Evolutionary conservation across 2,329 filamentous ascomycete species (phyloP).

Genomic region (Cladorrhinum sp.): DNA sequence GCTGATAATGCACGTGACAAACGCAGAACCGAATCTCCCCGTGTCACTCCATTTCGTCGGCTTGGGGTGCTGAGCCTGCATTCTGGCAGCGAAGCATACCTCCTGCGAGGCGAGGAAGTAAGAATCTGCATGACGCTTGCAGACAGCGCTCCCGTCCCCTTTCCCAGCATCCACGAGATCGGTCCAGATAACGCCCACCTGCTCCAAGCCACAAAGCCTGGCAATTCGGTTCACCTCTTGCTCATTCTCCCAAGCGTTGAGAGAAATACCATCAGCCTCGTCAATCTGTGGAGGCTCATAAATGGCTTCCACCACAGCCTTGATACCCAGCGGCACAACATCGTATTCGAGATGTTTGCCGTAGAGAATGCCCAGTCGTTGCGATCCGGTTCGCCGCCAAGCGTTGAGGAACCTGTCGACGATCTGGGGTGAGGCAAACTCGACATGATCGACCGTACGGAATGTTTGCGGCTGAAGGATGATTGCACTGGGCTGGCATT

Average conservation of each 20-base stretch:
- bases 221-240: slow-evolving; percentile 78
- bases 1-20: slow-evolving; percentile 94
- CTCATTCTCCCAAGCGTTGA: slow-evolving; percentile 83
- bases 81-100: slow-evolving; percentile 80
- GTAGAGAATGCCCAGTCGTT: slow-evolving; percentile 87
- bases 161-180: slow-evolving; percentile 80
- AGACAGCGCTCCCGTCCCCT: slow-evolving; percentile 82
- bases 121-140: slow-evolving; percentile 93
- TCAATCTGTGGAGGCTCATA: slow-evolving; percentile 92
- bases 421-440: slow-evolving; percentile 81
- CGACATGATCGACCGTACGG: slow-evolving; percentile 97
- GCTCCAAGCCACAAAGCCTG: slow-evolving; percentile 77
- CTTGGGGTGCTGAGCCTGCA: slow-evolving; percentile 86
- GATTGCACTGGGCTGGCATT: slow-evolving; percentile 96
- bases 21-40: slow-evolving; percentile 89
- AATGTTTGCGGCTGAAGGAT: slow-evolving; percentile 90
- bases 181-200: slow-evolving; percentile 91
- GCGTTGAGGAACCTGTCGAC: slow-evolving; percentile 89
- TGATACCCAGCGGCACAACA: slow-evolving; percentile 89
- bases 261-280: slow-evolving; percentile 82
- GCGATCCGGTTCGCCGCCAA: slow-evolving; percentile 81
- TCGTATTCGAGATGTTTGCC: slow-evolving; percentile 87
- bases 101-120: slow-evolving; percentile 93
- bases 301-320: slow-evolving; percentile 94
- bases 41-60: slow-evolving; percentile 96